Evolutionary conservation across 352 stramenopile genomes (phyloP), one percentile per base, ranked within the genome.

Genomic region (Aphanomyces stellatus): DNA sequence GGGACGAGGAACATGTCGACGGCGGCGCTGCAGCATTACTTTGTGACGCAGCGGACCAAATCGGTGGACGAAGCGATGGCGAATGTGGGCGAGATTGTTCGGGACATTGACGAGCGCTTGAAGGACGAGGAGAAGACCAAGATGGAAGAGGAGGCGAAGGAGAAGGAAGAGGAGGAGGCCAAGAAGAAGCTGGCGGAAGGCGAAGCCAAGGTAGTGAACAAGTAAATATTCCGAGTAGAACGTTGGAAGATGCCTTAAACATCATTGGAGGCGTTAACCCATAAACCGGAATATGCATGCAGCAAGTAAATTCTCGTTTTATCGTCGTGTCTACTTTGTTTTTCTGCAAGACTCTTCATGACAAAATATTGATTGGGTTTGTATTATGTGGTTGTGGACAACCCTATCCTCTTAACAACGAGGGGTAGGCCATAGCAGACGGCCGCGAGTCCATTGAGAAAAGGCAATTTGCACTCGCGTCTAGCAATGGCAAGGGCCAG

Each of bases 341-440:
- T n/a, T n/a, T n/a, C n/a, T n/a, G n/a, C n/a, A n/a, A n/a, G n/a
- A n/a, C n/a, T n/a, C n/a, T n/a, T n/a, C n/a, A n/a, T n/a, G n/a
- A n/a, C n/a, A n/a, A n/a, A n/a, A n/a, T n/a, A n/a, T n/a, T n/a
- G n/a, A n/a, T n/a, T n/a, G n/a, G n/a, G n/a, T n/a, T n/a, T n/a
- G n/a, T n/a, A n/a, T n/a, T n/a, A n/a, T n/a, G n/a, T n/a, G n/a
- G n/a, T n/a, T n/a, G n/a, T n/a, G n/a, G n/a, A n/a, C n/a, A n/a
- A n/a, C n/a, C n/a, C n/a, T 51, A 35, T 53, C 27, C 70, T 25
- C 15, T 35, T 4, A 69, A 88, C 73, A 34, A 75, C 62, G 17
- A 93, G 67, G 10, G 96, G 96, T 3, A 99, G 69, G 5, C 96
- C 96, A 69, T 98, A 99, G 76, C 91, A 98, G 37, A 99, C 89